Evolutionary conservation across 164 flowering plant genomes (phyloP), one percentile per base, ranked within the genome.

Genomic region (Vitis rotundifolia): DNA sequence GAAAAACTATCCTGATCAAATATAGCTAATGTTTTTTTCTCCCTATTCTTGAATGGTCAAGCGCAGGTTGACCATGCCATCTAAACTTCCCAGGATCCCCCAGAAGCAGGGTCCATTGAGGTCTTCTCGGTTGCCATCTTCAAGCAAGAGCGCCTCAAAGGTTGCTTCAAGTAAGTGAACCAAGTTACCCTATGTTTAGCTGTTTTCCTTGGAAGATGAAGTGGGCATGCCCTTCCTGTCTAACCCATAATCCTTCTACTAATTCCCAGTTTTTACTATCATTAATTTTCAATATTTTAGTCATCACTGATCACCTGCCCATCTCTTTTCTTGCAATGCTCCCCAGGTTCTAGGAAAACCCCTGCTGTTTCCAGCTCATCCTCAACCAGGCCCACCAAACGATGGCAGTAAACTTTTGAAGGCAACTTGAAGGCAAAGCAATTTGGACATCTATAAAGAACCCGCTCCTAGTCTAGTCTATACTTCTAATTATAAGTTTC

Each of bases 281-380:
- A 2, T 54, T 54, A 12, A 13, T 54, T n/a, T 16, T 16, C 22
- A 16, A 15, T 59, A n/a, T 64, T 28, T 52, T 44, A 58, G 14
- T 15, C 12, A 58, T 29, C 59, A 15, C 26, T 67, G 61, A 8
- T 18, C 13, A 7, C 11, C 16, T 5, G 18, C 31, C 60, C 22
- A 50, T 53, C 58, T 19, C n/a, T 67, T 31, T 18, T 15, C n/a
- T 61, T 47, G 65, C 53, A 29, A 22, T 68, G 67, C 14, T 19
- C 11, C 18, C 16, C 81, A 88, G 90, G 85, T 71, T 49, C 78
- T 1, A 79, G 69, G 78, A 86, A 77, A 78, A 5, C 78, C 44
- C 6, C 44, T 18, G 11, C 76, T 14, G 49, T 53, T 0, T 61
- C 77, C 67, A 78, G 76, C 66, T 70, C 76, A 28, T 82, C 88